These are phyloP conservation scores for Metschnikowia cubensis DNA, from an alignment of 805 yeast species.

Conservation along the genomic window DNA sequence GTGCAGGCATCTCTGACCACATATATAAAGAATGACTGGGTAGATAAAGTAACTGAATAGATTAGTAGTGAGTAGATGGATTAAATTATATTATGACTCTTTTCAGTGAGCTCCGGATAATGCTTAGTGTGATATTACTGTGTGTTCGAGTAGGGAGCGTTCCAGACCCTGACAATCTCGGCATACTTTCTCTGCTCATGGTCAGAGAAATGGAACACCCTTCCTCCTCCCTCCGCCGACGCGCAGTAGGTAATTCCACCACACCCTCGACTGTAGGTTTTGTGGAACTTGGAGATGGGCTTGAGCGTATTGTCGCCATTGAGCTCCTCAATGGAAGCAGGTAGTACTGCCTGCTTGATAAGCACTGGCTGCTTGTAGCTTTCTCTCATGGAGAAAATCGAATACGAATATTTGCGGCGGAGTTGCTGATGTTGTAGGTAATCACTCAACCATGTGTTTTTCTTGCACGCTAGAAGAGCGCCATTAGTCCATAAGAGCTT, in stretches of 20 bases:
- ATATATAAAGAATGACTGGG: neutral
- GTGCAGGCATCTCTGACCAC: neutral
- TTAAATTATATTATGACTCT: neutral
- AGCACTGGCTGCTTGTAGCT: constrained; percentile 8
- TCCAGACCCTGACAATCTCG: constrained; percentile 12
- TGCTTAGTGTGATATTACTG: neutral
- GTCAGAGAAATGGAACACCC: constrained; percentile 6
- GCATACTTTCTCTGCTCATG: constrained; percentile 4
- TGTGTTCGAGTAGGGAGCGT: neutral
- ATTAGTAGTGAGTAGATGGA: neutral
- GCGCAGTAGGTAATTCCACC: constrained; percentile 17
- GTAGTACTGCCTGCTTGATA: constrained; percentile 11
- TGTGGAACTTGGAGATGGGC: constrained; percentile 8
- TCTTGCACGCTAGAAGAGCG: constrained; percentile 25
- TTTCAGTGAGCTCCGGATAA: neutral
- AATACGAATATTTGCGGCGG: constrained; percentile 8
- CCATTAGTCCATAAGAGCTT: constrained; percentile 30
- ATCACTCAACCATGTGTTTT: constrained; percentile 12
- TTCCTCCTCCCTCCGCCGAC: constrained; percentile 11
- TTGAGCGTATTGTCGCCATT: constrained; percentile 3
- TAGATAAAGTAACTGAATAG: neutral
- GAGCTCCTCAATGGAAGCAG: constrained; percentile 11
- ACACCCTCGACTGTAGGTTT: constrained; percentile 13
- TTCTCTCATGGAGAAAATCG: constrained; percentile 8
- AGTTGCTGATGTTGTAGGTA: constrained; percentile 10